Evolutionary conservation across 371 early-diverging fungal genomes (phyloP).

Genomic region (Mucor sp.): DNA sequence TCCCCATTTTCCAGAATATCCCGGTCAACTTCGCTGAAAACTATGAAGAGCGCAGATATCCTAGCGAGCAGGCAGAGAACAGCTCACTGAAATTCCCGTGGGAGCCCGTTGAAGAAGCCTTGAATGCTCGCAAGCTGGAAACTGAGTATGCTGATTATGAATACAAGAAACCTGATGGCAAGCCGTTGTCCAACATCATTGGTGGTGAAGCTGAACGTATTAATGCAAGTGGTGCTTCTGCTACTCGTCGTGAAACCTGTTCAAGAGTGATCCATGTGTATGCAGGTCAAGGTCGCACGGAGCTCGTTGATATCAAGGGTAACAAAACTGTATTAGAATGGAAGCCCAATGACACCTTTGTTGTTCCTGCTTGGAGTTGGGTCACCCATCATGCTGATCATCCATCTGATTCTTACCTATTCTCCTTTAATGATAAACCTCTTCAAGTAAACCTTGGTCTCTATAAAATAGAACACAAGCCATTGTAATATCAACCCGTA

Average conservation of each 20-base stretch:
- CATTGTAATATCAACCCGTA: too few relatives aligned
- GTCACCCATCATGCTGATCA: slow-evolving; percentile 17
- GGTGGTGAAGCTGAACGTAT: slow-evolving; percentile 29
- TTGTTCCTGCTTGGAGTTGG: slow-evolving; percentile 21
- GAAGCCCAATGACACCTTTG: slow-evolving; percentile 23
- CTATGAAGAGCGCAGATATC: slow-evolving; percentile 22
- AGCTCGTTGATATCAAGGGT: slow-evolving; percentile 20
- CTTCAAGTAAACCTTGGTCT: too few relatives aligned
- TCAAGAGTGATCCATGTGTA: slow-evolving; percentile 25
- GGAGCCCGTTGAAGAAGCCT: slow-evolving; percentile 21
- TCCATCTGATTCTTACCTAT: background rate
- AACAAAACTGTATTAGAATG: slow-evolving; percentile 18
- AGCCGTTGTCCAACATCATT: slow-evolving; percentile 23
- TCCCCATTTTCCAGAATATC: slow-evolving; percentile 29
- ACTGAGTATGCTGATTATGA: slow-evolving; percentile 14
- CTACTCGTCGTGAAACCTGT: slow-evolving; percentile 19
- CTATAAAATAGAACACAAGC: too few relatives aligned
- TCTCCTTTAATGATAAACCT: background rate
- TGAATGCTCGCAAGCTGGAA: slow-evolving; percentile 9
- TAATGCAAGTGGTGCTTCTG: slow-evolving; percentile 8
- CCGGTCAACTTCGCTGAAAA: slow-evolving; percentile 31
- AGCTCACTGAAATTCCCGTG: slow-evolving; percentile 23
- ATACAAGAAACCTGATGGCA: slow-evolving; percentile 16
- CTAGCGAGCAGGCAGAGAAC: slow-evolving; percentile 24
- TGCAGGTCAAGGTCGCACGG: slow-evolving; percentile 19